Evolutionary conservation across 208 protist genomes (phyloP).

Genomic region (Trypanosoma rangeli): DNA sequence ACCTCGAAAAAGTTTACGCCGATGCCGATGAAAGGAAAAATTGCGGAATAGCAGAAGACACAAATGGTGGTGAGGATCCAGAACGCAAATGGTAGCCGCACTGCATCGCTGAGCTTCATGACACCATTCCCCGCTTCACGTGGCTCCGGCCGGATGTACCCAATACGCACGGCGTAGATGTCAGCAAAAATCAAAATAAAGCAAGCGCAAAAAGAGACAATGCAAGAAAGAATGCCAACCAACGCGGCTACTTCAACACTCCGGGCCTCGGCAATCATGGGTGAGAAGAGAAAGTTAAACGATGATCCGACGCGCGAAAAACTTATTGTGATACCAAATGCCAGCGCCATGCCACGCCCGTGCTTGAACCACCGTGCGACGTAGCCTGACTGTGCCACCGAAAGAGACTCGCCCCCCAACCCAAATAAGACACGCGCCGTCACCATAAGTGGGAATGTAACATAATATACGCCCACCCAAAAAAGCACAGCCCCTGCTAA

Average conservation of each 20-base stretch:
- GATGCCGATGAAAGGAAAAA: slow-evolving; percentile 88
- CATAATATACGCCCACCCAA: slow-evolving; percentile 60
- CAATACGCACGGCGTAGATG: slow-evolving; percentile 65
- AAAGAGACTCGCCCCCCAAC: slow-evolving; percentile 88
- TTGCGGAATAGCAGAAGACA: slow-evolving; percentile 81
- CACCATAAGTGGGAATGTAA: slow-evolving; percentile 71
- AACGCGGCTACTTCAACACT: slow-evolving; percentile 65
- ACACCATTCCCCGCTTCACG: slow-evolving; percentile 25
- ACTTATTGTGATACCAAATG: slow-evolving; percentile 91
- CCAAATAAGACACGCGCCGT: slow-evolving; percentile 85
- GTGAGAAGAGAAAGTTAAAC: slow-evolving; percentile 92
- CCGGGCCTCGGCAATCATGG: slow-evolving; percentile 54
- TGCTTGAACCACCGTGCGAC: slow-evolving; percentile 91
- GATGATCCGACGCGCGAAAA: slow-evolving; percentile 88
- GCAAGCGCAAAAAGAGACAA: slow-evolving; percentile 65
- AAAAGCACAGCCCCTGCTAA: slow-evolving; percentile 70
- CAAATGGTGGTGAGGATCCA: slow-evolving; percentile 86
- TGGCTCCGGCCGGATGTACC: slow-evolving; percentile 66
- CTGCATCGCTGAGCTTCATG: slow-evolving; percentile 50
- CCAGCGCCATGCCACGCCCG: slow-evolving; percentile 82
- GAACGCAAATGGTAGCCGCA: slow-evolving; percentile 59
- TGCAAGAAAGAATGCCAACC: slow-evolving; percentile 60
- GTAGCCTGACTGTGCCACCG: slow-evolving; percentile 89
- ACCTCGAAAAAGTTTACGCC: slow-evolving; percentile 84
- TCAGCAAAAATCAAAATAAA: slow-evolving; percentile 58